Evolutionary conservation across 2,329 filamentous ascomycete genomes (phyloP).

Genomic region (Trichoderma polysporum): DNA sequence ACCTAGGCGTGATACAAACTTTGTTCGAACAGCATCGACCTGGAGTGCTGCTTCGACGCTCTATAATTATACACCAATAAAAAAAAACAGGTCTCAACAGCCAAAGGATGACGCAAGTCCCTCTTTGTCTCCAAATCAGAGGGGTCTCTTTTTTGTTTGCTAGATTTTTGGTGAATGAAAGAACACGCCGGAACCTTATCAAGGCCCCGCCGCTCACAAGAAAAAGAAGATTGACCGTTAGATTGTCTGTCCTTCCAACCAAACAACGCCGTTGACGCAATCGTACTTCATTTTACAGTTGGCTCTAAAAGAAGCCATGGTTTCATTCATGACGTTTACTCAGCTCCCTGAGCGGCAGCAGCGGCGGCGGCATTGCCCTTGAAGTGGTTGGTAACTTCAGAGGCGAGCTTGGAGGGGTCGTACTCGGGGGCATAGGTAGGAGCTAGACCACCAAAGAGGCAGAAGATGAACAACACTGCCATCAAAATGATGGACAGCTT

Average conservation of each 20-base stretch:
- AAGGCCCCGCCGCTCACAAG: conserved; percentile 26
- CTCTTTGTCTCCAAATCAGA: conserved; percentile 34
- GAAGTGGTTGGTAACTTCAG: conserved; percentile 50
- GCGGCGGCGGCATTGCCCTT: conserved; percentile 29
- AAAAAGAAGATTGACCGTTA: conserved; percentile 27
- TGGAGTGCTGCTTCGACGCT: conserved; percentile 39
- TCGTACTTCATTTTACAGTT: conserved; percentile 17
- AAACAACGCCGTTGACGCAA: conserved; percentile 26
- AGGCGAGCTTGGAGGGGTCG: conserved; percentile 50
- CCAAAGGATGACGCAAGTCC: conserved; percentile 29
- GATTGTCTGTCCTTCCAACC: conserved; percentile 35
- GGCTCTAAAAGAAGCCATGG: not conserved
- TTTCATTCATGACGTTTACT: conserved; percentile 16
- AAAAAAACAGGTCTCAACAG: conserved; percentile 27
- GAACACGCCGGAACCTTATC: conserved; percentile 29
- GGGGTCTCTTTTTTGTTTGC: not conserved
- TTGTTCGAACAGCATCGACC: conserved; percentile 33
- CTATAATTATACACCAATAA: conserved; percentile 39
- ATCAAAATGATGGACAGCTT: conserved; percentile 71
- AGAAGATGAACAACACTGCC: conserved; percentile 63
- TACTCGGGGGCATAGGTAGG: conserved; percentile 59
- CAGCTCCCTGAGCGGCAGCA: conserved; percentile 6
- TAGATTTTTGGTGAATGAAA: conserved; percentile 28
- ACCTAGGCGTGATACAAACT: conserved; percentile 38
- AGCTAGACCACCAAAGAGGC: conserved; percentile 67